Evolutionary conservation across 768 basidiomycete species (phyloP).

Genomic region (Kwoniella newhampshirensis): DNA sequence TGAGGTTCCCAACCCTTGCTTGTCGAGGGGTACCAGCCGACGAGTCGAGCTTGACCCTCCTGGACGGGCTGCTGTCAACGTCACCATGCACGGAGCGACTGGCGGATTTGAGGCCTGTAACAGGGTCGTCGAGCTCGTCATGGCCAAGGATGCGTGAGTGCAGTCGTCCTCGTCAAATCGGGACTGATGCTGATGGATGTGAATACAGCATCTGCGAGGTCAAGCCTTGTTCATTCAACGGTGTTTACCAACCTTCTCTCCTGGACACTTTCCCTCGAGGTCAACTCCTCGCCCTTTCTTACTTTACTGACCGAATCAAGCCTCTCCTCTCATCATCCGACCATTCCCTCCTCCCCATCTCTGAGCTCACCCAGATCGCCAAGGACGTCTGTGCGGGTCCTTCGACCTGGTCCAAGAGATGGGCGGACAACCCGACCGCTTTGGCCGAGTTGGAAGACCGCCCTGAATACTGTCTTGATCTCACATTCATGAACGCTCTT

Average conservation of each 20-base stretch:
- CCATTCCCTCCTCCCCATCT: constrained; percentile 57
- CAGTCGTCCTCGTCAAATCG: neutral
- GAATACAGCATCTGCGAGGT: constrained; percentile 69
- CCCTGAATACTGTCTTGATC: constrained; percentile 92
- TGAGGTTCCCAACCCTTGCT: constrained; percentile 73
- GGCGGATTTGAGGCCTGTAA: constrained; percentile 85
- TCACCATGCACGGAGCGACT: constrained; percentile 82
- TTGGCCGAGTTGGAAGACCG: constrained; percentile 72
- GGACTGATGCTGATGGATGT: neutral
- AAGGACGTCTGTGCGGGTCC: constrained; percentile 71
- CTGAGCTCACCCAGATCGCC: constrained; percentile 67
- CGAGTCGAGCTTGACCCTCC: constrained; percentile 65
- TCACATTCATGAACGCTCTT: constrained; percentile 91
- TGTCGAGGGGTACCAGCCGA: constrained; percentile 66
- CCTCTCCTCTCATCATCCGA: constrained; percentile 63
- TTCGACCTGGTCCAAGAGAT: constrained; percentile 58
- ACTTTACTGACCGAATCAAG: constrained; percentile 91
- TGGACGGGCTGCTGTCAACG: constrained; percentile 58
- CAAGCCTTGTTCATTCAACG: constrained; percentile 95
- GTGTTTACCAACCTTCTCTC: constrained; percentile 93
- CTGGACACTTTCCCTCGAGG: constrained; percentile 83
- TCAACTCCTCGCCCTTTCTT: constrained; percentile 85
- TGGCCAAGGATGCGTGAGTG: constrained; percentile 89
- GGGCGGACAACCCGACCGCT: constrained; percentile 55
- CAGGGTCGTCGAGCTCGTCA: constrained; percentile 75